Evolutionary conservation across 2,329 filamentous ascomycete genomes (phyloP).

Genomic region (Venturia pyrina): DNA sequence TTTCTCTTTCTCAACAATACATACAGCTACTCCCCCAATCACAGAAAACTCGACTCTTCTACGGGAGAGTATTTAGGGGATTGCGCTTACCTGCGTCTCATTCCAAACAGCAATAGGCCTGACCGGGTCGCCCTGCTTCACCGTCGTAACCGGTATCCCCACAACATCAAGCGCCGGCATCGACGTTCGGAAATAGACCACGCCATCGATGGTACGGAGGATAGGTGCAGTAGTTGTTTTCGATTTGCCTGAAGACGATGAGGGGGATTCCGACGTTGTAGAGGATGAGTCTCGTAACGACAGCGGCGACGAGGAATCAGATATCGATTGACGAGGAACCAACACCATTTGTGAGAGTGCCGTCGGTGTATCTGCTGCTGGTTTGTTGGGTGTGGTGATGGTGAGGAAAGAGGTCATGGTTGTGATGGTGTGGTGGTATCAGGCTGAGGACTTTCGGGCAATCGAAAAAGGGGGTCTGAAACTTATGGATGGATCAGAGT

Average conservation of each 20-base stretch:
- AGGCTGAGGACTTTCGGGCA: too few species aligned
- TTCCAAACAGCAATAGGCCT: constrained; percentile 1
- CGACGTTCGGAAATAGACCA: background rate
- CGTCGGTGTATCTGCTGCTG: background rate
- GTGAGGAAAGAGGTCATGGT: background rate
- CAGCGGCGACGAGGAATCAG: background rate
- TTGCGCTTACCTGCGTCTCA: background rate
- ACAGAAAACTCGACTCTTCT: too few species aligned
- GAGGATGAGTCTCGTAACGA: too few species aligned
- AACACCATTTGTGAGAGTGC: background rate
- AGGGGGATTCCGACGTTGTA: too few species aligned
- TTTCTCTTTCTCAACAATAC: too few species aligned
- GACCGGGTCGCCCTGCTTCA: background rate
- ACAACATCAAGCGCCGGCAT: background rate
- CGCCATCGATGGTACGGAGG: background rate
- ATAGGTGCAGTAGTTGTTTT: background rate
- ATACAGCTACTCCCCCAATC: too few species aligned
- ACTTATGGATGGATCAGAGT: background rate
- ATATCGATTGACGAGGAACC: background rate
- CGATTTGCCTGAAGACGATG: background rate
- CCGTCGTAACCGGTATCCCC: background rate
- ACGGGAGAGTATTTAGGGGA: background rate
- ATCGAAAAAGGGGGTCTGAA: background rate
- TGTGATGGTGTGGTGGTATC: too few species aligned
- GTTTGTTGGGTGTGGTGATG: background rate